phyloP scores from a whole-genome alignment of 1,284 basidiomycete species.

The Pseudozyma flocculosa region DNA sequence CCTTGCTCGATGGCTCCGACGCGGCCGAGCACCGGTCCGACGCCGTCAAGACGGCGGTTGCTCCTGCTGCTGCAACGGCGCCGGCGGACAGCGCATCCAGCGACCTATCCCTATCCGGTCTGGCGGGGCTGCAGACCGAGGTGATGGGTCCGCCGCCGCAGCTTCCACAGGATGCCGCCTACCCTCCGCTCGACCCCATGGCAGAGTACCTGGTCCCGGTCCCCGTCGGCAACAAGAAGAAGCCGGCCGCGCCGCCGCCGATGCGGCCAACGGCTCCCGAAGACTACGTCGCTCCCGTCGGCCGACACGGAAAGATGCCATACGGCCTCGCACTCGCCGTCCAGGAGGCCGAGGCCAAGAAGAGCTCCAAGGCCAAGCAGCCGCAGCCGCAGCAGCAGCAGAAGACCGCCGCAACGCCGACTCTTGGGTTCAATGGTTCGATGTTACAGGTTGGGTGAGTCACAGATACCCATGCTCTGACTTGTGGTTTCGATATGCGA shows the following conservation, averaged over 20 bases:
- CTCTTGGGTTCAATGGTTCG: no score
- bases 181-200: conserved; percentile 33
- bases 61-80: no score
- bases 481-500: no score
- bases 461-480: no score
- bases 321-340: conserved; percentile 11
- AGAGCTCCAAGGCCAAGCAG: conserved; percentile 1
- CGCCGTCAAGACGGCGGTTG: no score
- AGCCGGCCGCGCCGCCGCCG: conserved; percentile 10
- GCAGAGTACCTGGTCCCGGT: conserved; percentile 6
- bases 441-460: no score
- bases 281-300: conserved; percentile 19
- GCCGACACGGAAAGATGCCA: conserved; percentile 35
- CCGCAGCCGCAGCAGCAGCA: background rate
- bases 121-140: conserved; percentile 19
- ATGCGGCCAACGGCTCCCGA: conserved; percentile 8
- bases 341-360: conserved; percentile 3
- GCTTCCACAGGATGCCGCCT: conserved; percentile 18
- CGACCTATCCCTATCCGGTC: no score
- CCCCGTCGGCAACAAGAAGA: conserved; percentile 3
- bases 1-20: background rate
- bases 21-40: background rate
- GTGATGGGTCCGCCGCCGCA: conserved; percentile 38
- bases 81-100: no score
- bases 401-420: no score